Percentiles rank a stretch among this genome's conserved stretches.
These are phyloP conservation scores for Dispira parvispora DNA, from an alignment of 192 early-diverging fungal genomes.

Conservation along the genomic window DNA sequence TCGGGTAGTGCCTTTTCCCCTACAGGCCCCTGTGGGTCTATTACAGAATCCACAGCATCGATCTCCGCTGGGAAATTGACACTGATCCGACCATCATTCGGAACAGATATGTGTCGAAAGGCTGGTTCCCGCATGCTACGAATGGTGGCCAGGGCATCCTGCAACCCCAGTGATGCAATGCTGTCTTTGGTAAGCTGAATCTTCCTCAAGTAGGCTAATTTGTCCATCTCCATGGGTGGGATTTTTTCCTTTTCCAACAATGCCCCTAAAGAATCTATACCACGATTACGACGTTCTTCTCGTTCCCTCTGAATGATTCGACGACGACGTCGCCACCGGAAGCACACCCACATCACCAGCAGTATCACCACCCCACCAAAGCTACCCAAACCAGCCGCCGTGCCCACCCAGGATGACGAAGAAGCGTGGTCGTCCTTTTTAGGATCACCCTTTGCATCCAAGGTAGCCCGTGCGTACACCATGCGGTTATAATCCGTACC, in stretches of 20 bases:
- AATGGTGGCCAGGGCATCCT: constrained; percentile 3
- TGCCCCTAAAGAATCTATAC: neutral
- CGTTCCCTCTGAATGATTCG: neutral
- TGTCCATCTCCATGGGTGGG: neutral
- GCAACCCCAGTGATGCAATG: neutral
- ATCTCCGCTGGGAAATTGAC: neutral
- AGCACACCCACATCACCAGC: neutral
- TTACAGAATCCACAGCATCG: neutral
- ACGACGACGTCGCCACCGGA: neutral
- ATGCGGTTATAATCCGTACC: too few species aligned
- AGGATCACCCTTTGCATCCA: too few species aligned
- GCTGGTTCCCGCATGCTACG: neutral
- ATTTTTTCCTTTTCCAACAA: neutral
- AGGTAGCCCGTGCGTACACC: too few species aligned
- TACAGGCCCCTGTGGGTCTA: neutral
- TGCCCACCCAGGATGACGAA: neutral
- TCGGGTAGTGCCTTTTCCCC: neutral
- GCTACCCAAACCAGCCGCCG: neutral
- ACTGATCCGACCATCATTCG: neutral
- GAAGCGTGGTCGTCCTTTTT: too few species aligned
- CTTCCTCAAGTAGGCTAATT: constrained; percentile 1
- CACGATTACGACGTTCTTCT: neutral
- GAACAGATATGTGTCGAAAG: neutral
- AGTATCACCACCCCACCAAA: neutral
- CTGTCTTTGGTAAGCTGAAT: neutral